Base-by-base conservation (phyloP, 257 asterid species). In the Galeopsis tetrahit region DNA sequence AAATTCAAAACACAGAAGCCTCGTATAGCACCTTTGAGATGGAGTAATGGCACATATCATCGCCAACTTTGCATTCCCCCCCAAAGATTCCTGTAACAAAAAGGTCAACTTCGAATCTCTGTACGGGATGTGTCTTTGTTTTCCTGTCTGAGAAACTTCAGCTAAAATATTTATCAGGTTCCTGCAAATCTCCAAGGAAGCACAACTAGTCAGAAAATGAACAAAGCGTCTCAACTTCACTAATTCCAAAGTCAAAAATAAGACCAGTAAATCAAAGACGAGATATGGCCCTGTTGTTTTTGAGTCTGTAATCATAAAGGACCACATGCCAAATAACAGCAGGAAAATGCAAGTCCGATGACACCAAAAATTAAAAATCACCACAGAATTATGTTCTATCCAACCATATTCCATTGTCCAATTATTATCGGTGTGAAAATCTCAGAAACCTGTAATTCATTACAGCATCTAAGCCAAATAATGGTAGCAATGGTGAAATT, bases 1-100 rank as follows among this genome's bases (percentile, higher is more conserved):
- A 32, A 61, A 52, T 55, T 61, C 46, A 42, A 40, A 13, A 67
- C 56, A 44, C 38, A 38, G 39, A 77, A 35, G 68, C 68, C 68
- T 46, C 36, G 65, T 14, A 53, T 49, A 61, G 75, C 60, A 93
- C 98, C 99, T 95, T 83, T 71, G 95, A 68, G 89, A 80, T 17
- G 97, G 99, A 82, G 98, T 87, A 77, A 95, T 83, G 74, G 97
- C 98, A 80, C 99, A 95, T 73, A 95, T 87, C 98, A 95, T 95
- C 14, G 96, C 98, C 81, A 95, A 74, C 87, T 95, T 95, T 52
- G 99, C 98, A 70, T 95, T 95, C 48, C 98, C 99, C 44, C 99
- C 99, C 10, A 95, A 87, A 68, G 99, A 95, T 80, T 95, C 99
- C 85, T 95, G 99, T 77, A 95, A 83, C 77, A 95, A 81, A 84